Conservation (phyloP, 441 rosid genomes). For the Rhodomyrtus psidioides region DNA sequence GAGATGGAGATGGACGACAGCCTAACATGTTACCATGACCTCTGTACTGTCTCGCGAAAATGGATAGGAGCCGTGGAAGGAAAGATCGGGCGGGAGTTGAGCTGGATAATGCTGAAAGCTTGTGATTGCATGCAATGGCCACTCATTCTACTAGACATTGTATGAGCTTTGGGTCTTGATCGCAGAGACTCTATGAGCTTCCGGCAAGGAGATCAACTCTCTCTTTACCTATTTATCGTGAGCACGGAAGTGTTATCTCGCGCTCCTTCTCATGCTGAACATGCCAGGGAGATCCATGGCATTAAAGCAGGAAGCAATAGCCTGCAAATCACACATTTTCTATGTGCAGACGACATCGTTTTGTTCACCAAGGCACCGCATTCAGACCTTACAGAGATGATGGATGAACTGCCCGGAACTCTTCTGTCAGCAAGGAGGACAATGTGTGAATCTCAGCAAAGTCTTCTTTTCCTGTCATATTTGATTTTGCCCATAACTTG, state of each 20-base stretch:
- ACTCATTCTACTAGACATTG: neutral
- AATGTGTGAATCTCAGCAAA: neutral
- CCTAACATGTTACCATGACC: neutral
- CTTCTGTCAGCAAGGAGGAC: neutral
- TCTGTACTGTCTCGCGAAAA: neutral
- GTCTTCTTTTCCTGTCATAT: neutral
- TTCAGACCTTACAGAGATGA: neutral
- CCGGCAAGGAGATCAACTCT: neutral
- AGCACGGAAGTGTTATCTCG: neutral
- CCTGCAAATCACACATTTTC: neutral
- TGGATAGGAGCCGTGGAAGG: neutral
- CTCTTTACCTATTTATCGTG: neutral
- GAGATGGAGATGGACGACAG: neutral
- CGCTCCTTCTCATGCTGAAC: neutral
- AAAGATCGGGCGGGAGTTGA: neutral
- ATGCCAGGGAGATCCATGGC: neutral
- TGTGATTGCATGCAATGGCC: neutral
- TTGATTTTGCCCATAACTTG: neutral
- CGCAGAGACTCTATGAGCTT: no score
- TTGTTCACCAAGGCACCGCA: neutral
- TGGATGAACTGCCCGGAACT: neutral
- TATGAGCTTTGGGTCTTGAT: neutral
- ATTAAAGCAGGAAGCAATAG: neutral
- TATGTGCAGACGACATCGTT: neutral
- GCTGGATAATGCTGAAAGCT: neutral